Evolutionary conservation across 805 yeast species (phyloP), one percentile per base, ranked within the genome.

Genomic region (Candida morakotiae): DNA sequence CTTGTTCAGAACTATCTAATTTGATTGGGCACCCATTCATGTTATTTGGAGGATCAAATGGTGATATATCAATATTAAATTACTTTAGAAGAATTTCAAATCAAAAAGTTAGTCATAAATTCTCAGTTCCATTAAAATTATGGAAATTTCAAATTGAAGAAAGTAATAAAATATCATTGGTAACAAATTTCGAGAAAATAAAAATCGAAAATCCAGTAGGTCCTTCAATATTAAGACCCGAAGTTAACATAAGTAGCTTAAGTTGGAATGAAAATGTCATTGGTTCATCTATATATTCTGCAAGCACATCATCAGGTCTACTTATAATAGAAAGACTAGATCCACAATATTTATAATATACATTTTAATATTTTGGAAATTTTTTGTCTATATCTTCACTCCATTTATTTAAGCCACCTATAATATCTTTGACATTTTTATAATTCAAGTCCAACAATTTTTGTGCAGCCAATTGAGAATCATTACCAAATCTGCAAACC

Each of bases 401-500:
- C 85, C 94, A 88, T 44, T 64, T 71, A 37, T 69, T 64, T 17
- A 88, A 62, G 0, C 98, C 98, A 1, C 98, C 98, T 9, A 55
- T 64, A 4, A 91, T 67, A 54, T 91, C 96, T 35, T 60, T 71
- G 0, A 77, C 86, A 14, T 73, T 57, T 0, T 51, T 40, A 13
- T 76, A 59, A 0, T 77, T 76, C 31, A 74, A 64, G 17, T 74
- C 75, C 34, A 71, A 65, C 31, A 89, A 57, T 30, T 68, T 60
- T 39, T 69, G 58, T 1, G 84, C 80, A 0, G 96, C 94, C 13
- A 78, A 57, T 50, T 85, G 88, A 0, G 98, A 89, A 55, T 93
- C 98, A 56, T 87, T 88, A 8, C 98, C 98, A 52, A 71, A 80
- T 22, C 97, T 70, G 58, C 98, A 93, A 14, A 91, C 67, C 0